Evolutionary conservation across 345 rosid species (phyloP).

Genomic region (Stellera chamaejasme): DNA sequence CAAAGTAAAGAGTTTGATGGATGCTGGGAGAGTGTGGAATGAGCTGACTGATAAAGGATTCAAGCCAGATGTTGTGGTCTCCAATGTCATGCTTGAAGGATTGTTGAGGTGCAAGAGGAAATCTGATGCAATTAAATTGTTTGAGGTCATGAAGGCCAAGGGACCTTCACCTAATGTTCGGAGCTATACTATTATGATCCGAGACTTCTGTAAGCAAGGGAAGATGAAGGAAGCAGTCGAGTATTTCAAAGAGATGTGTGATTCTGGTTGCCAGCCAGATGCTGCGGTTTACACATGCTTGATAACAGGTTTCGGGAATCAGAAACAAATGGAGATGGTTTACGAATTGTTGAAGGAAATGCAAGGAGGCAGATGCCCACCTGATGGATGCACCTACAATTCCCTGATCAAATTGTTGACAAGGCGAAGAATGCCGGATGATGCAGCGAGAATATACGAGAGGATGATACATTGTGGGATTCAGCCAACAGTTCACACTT

Average conservation of each 20-base stretch:
- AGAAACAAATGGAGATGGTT: conserved; percentile 59
- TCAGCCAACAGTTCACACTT: conserved; percentile 68
- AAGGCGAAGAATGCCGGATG: conserved; percentile 50
- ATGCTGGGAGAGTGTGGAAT: conserved; percentile 90
- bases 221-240: conserved; percentile 64
- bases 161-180: conserved; percentile 62
- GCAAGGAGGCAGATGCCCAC: conserved; percentile 66
- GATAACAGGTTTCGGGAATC: conserved; percentile 77
- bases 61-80: conserved; percentile 60
- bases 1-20: conserved; percentile 67
- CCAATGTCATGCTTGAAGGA: conserved; percentile 78
- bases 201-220: conserved; percentile 63
- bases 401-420: conserved; percentile 75
- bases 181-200: conserved; percentile 69
- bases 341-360: conserved; percentile 63
- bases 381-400: conserved; percentile 80
- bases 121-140: conserved; percentile 74
- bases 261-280: conserved; percentile 52
- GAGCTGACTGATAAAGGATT: conserved; percentile 78
- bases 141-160: conserved; percentile 76
- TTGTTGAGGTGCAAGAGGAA: conserved; percentile 54
- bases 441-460: conserved; percentile 56
- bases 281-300: conserved; percentile 75
- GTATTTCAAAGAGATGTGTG: conserved; percentile 71
- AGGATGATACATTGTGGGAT: conserved; percentile 55